Evolutionary conservation across 345 rosid genomes (phyloP), one percentile per base, ranked within the genome.

Genomic region (Mercurialis annua): DNA sequence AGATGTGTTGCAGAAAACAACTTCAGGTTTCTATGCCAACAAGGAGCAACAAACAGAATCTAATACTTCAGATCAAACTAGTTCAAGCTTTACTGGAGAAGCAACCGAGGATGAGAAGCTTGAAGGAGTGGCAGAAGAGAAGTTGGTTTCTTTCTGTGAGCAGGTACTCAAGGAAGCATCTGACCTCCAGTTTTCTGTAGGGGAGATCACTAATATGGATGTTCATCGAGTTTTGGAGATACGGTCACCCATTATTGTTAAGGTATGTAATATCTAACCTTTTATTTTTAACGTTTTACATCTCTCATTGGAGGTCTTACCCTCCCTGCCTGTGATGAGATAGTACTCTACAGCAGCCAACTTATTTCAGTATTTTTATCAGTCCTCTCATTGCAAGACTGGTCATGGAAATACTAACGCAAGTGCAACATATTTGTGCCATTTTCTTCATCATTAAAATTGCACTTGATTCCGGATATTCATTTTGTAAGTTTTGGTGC

Each of bases 171-270:
- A 75, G 79, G 99, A 92, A 72, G 92, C 93, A 66, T 85, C 97
- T 48, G 90, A 86, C 62, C 84, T 94, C 56, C 97, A 91, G 75
- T 85, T 92, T 59, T 77, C 73, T 49, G 67, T 81, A 14, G 97
- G 90, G 64, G 99, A 89, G 61, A 73, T 85, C 60, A 78, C 92
- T 65, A 87, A 89, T 68, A 84, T 89, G 98, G 88, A 90, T 75
- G 76, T 91, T 65, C 98, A 94, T 72, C 86, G 87, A 48, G 96
- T 87, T 72, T 76, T 91, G 62, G 98, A 89, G 78, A 82, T 94
- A 61, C 92, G 99, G 29, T 88, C 99, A 43, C 98, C 98, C 0
- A 71, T 94, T 65, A 90, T 94, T 77, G 90, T 94, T 51, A 88
- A 86, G 99, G 99, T 94, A 84, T 46, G 12, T 1, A 20, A n/a